These are phyloP conservation scores for Orbilia javanica DNA, from an alignment of 2,329 filamentous ascomycete genomes.

Conservation along the genomic window DNA sequence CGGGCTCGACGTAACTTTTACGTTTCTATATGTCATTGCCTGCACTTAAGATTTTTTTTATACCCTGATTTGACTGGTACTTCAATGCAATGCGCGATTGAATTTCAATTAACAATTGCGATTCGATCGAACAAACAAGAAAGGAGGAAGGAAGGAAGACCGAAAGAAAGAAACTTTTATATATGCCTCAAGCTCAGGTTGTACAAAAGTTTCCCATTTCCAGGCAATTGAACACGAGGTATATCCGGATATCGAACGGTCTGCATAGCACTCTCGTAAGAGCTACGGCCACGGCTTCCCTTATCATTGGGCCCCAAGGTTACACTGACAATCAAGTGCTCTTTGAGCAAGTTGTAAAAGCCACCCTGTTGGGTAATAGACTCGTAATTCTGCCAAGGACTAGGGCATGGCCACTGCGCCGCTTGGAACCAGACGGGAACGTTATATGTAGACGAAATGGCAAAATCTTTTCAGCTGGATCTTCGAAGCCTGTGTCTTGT, in stretches of 20 bases:
- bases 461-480: constrained; percentile 13
- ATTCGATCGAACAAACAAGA: not conserved
- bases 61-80: constrained; percentile 3
- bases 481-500: constrained; percentile 7
- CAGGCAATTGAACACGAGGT: constrained; percentile 43
- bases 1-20: constrained; percentile 55
- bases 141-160: not conserved
- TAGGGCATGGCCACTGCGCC: constrained; percentile 17
- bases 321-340: constrained; percentile 39
- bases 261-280: not conserved
- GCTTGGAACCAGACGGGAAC: constrained; percentile 20
- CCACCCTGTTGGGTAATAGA: constrained; percentile 21
- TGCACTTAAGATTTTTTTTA: constrained; percentile 19
- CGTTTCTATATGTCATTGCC: constrained; percentile 55
- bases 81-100: not conserved
- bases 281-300: not conserved
- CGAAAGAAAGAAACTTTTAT: not conserved
- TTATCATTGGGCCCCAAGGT: constrained; percentile 42
- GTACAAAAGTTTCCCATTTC: constrained; percentile 24
- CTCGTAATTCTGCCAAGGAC: constrained; percentile 43
- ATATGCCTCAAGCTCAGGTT: constrained; percentile 40
- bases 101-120: constrained; percentile 1
- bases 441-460: constrained; percentile 35
- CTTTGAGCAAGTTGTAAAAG: constrained; percentile 10
- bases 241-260: constrained; percentile 4